A percentile compares a stretch with the other conserved stretches of the same genome.
Evolutionary conservation across 2,329 filamentous ascomycete species (phyloP).

Genomic region (Botrytis medusae): DNA sequence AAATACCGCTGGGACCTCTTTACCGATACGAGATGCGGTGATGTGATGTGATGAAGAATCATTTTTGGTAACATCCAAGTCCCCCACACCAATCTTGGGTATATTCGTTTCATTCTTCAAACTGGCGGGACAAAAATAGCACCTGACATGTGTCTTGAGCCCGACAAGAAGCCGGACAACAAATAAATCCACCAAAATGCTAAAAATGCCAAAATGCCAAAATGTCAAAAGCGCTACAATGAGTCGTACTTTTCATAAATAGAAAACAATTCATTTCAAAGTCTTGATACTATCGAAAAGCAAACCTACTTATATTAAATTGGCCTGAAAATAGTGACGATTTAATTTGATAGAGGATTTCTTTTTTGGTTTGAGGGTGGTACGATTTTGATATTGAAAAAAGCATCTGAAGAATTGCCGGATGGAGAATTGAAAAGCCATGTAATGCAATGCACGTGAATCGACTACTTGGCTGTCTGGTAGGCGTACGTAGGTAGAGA

Average conservation of each 20-base stretch:
- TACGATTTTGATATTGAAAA: not conserved
- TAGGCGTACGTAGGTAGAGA: not conserved
- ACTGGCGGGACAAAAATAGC: conserved; percentile 1
- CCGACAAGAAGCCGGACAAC: not conserved
- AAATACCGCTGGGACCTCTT: conserved; percentile 4
- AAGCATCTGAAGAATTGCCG: not conserved
- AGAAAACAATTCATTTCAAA: not conserved
- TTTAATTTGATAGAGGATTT: not conserved
- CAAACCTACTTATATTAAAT: not conserved
- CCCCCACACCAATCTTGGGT: not conserved
- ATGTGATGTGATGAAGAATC: conserved; percentile 5
- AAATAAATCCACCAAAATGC: not conserved
- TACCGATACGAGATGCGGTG: conserved; percentile 8
- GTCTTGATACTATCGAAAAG: not conserved
- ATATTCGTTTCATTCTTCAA: not conserved
- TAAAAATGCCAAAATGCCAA: not conserved
- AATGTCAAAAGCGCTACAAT: not conserved
- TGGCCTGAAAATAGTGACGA: not conserved
- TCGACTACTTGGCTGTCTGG: not conserved
- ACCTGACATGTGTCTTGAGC: not conserved
- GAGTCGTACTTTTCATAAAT: not conserved
- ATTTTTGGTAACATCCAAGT: not conserved
- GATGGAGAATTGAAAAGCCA: not conserved
- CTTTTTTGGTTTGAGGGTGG: not conserved
- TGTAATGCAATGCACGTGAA: not conserved